Percentiles rank a stretch among this genome's conserved stretches.
These are phyloP conservation scores for Cinnamomum chago DNA, from an alignment of 164 flowering plant species.

Conservation along the genomic window DNA sequence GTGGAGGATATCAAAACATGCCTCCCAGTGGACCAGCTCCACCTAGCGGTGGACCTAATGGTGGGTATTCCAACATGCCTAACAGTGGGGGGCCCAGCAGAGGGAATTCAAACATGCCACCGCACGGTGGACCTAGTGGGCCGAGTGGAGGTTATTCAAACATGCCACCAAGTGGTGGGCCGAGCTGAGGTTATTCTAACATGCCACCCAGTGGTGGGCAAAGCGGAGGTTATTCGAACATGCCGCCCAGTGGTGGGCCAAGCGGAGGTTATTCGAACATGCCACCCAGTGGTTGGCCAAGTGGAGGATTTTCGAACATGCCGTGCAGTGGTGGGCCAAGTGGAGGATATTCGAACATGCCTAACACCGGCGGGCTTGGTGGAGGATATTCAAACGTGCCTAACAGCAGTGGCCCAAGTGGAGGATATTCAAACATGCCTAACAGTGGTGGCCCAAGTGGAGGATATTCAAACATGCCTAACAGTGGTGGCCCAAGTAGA, in stretches of 20 bases:
- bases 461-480: background rate
- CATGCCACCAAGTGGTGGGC: background rate
- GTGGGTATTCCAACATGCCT: constrained; percentile 17
- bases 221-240: background rate
- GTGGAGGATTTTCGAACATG: background rate
- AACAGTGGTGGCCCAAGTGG: background rate
- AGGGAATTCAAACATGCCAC: background rate
- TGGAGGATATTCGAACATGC: background rate
- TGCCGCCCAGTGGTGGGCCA: background rate
- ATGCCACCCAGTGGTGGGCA: background rate
- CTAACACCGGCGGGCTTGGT: background rate
- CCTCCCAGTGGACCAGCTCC: constrained; percentile 4
- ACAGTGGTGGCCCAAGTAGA: background rate
- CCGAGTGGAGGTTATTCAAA: background rate
- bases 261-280: background rate
- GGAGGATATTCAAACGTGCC: background rate
- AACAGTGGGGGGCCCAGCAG: constrained; percentile 6
- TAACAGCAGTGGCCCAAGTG: background rate
- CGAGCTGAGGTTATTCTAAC: too few species aligned
- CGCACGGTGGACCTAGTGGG: background rate
- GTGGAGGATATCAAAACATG: constrained; percentile 1
- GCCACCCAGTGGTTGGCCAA: background rate
- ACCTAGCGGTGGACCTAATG: constrained; percentile 20
- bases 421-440: background rate
- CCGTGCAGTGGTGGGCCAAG: background rate